phyloP scores from a whole-genome alignment of 2,329 filamentous ascomycete species.

The Trichoderma arundinaceum region DNA sequence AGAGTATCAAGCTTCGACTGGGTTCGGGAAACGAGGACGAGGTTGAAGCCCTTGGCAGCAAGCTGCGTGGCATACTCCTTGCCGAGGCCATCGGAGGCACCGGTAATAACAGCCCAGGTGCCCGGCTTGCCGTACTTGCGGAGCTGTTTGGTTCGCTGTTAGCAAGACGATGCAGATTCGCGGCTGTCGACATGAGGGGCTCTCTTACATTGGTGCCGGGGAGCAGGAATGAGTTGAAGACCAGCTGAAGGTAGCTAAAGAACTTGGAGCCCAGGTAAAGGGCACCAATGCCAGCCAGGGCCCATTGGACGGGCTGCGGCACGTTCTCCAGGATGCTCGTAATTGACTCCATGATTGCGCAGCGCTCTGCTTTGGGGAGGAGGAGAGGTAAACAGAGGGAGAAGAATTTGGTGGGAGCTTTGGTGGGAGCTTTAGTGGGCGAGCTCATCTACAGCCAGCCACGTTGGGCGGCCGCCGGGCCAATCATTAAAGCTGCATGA shows the following conservation, averaged over 20 bases:
- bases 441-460: slow-evolving; percentile 2
- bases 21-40: slow-evolving; percentile 95
- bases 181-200: background rate
- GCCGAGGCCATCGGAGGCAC: slow-evolving; percentile 93
- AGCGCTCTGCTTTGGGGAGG: background rate
- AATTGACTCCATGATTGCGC: slow-evolving; percentile 40
- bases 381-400: slow-evolving; percentile 9
- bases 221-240: slow-evolving; percentile 72
- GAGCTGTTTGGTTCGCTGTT: slow-evolving; percentile 56
- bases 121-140: slow-evolving; percentile 89
- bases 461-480: slow-evolving; percentile 10
- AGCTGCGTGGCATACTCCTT: slow-evolving; percentile 95
- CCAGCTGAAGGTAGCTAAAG: slow-evolving; percentile 63
- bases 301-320: slow-evolving; percentile 50
- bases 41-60: slow-evolving; percentile 89
- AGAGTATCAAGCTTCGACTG: slow-evolving; percentile 84
- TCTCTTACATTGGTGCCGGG: slow-evolving; percentile 63
- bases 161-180: background rate
- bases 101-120: slow-evolving; percentile 92
- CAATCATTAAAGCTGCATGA: slow-evolving; percentile 10
- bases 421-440: slow-evolving; percentile 13
- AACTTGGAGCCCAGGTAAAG: slow-evolving; percentile 62
- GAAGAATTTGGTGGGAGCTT: slow-evolving; percentile 21
- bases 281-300: slow-evolving; percentile 61
- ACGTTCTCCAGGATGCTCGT: slow-evolving; percentile 38